A percentile compares a stretch with the other conserved stretches of the same genome.
Conservation (phyloP, 176 grass and related monocot species). For the Triticum urartu region DNA sequence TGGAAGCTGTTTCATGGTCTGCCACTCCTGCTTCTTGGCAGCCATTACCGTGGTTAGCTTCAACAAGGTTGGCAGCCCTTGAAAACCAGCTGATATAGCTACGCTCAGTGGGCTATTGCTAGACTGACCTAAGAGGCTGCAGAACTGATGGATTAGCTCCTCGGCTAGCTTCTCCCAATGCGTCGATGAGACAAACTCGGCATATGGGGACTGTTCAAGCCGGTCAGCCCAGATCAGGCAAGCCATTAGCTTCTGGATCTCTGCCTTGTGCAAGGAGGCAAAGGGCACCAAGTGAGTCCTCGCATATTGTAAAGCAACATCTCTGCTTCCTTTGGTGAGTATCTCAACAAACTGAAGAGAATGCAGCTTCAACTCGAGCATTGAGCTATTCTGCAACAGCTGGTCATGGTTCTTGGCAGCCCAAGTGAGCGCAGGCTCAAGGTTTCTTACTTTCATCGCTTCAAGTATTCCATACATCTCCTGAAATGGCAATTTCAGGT, state of each 20-base stretch:
- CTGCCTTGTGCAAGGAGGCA: constrained; percentile 43
- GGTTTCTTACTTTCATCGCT: constrained; percentile 72
- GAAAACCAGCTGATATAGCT: constrained; percentile 63
- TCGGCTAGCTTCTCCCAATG: constrained; percentile 70
- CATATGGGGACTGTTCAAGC: constrained; percentile 82
- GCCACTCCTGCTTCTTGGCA: constrained; percentile 81
- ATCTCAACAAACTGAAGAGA: constrained; percentile 79
- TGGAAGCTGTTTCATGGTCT: constrained; percentile 87
- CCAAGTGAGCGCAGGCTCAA: constrained; percentile 76
- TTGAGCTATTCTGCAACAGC: constrained; percentile 59
- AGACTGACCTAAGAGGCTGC: constrained; percentile 65
- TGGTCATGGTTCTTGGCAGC: constrained; percentile 57
- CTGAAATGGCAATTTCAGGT: constrained; percentile 64
- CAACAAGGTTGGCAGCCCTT: constrained; percentile 78
- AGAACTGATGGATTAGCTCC: constrained; percentile 80
- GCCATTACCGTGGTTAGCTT: constrained; percentile 76
- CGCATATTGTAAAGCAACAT: constrained; percentile 62
- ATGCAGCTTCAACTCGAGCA: constrained; percentile 88
- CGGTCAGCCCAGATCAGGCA: constrained; percentile 67
- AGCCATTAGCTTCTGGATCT: constrained; percentile 71
- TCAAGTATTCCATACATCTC: constrained; percentile 84
- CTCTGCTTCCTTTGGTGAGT: constrained; percentile 52
- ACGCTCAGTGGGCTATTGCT: constrained; percentile 56
- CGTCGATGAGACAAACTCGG: constrained; percentile 49
- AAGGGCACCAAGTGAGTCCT: constrained; percentile 53